Conservation (phyloP, 2,329 filamentous ascomycete species). For the Lomentospora prolificans region DNA sequence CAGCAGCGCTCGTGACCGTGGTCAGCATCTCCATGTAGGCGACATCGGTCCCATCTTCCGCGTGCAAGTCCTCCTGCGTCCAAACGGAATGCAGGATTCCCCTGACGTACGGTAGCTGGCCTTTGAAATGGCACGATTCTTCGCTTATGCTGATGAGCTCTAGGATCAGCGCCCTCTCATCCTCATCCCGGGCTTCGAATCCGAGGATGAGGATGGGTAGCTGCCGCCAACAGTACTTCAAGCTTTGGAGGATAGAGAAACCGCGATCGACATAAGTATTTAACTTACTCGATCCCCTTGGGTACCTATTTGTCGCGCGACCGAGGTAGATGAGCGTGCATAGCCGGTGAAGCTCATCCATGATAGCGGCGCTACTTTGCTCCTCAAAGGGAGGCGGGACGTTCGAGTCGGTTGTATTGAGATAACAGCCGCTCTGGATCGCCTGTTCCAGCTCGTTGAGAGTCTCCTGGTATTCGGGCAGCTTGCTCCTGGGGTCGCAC, state of each 20-base stretch:
- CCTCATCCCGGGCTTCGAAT: slow-evolving; percentile 16
- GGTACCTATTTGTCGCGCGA: slow-evolving; percentile 13
- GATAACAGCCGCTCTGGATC: neutral
- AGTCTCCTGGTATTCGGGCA: neutral
- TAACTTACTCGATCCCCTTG: slow-evolving; percentile 7
- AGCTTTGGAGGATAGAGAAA: slow-evolving; percentile 15
- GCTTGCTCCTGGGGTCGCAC: neutral
- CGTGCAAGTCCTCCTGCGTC: slow-evolving; percentile 23
- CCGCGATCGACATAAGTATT: slow-evolving; percentile 16
- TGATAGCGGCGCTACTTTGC: neutral
- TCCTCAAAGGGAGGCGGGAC: neutral
- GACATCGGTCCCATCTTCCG: neutral
- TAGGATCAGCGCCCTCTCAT: slow-evolving; percentile 12
- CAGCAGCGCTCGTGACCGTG: neutral
- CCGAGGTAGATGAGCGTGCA: slow-evolving; percentile 21
- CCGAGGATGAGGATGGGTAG: slow-evolving; percentile 17
- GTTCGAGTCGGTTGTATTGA: too few species aligned
- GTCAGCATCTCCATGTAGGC: neutral
- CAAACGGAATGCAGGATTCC: slow-evolving; percentile 20
- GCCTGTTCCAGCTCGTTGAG: neutral
- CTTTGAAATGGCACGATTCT: slow-evolving; percentile 9
- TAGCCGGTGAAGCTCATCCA: slow-evolving; percentile 18
- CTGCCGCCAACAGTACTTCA: slow-evolving; percentile 14
- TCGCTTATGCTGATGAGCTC: slow-evolving; percentile 19
- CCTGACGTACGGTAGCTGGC: slow-evolving; percentile 14